Base-by-base conservation (phyloP, 108 stramenopile genomes). In the Fragilaria radians region DNA sequence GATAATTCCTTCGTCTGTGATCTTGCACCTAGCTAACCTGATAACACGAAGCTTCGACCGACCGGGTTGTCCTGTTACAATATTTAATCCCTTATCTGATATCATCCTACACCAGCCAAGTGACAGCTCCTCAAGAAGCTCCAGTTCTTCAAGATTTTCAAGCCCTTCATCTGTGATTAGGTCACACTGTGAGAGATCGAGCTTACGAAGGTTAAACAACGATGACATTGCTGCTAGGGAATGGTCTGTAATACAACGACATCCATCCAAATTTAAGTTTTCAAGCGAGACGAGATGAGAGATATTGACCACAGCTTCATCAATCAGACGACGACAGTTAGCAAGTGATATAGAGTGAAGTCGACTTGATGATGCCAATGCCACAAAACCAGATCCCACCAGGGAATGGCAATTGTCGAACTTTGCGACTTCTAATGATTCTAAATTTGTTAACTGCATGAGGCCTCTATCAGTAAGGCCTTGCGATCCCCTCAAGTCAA, bases 151-250 rank as follows among this genome's bases (percentile, higher is more conserved):
- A 3, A 93, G 67, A 51, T 70, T 52, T 23, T 71, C 47, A 7
- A 93, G 57, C n/a, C 83, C 87, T 11, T 68, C 73, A 53, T 93
- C 77, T 0, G 87, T 89, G 45, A 93, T 74, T 31, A 89, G 77
- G 56, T 93, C 91, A 52, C 87, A 89, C 67, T 86, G 83, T 46
- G 81, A 82, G 23, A 92, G 57, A 61, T 87, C 85, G 4, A 92
- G 61, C 58, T 76, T 78, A 22, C 63, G 52, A 21, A 92, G 58
- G 7, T 68, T 50, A 26, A 67, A 50, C 14, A 92, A 50, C 45
- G 57, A 65, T 47, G 62, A 46, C 47, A 77, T 31, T 11, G 81
- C 86, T 4, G 65, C 79, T 48, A 88, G 54, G 32, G 78, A 74
- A 17, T 73, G 66, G 64, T 88, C 91, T 3, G 87, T 92, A 53